A percentile compares a stretch with the other conserved stretches of the same genome.
Evolutionary conservation across 208 protist species (phyloP).

Genomic region (Trypanosoma boissoni): DNA sequence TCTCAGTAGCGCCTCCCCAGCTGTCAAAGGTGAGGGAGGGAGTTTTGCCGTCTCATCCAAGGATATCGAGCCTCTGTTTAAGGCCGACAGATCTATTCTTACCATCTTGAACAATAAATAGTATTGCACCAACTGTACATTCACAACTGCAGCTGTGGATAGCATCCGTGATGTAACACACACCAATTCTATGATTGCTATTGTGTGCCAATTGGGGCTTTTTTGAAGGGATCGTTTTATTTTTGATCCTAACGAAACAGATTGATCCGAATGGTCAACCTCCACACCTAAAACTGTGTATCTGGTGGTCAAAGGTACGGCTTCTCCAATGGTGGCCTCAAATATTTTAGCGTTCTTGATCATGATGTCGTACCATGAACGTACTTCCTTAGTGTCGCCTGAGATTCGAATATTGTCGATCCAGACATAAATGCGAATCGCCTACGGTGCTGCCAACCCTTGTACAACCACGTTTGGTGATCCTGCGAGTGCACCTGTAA

Average conservation of each 20-base stretch:
- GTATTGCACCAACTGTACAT: neutral
- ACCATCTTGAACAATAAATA: conserved; percentile 1
- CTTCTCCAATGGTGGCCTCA: neutral
- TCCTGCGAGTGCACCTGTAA: conserved; percentile 20
- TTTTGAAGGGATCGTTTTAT: neutral
- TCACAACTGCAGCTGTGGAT: neutral
- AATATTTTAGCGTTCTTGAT: neutral
- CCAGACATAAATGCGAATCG: conserved; percentile 19
- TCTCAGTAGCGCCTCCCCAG: neutral
- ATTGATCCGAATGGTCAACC: neutral
- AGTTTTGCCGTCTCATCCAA: neutral
- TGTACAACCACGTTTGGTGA: conserved; percentile 10
- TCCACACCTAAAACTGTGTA: neutral
- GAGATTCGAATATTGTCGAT: conserved; percentile 32
- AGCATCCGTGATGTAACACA: neutral
- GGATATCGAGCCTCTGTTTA: neutral
- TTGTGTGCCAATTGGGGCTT: neutral
- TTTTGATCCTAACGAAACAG: neutral
- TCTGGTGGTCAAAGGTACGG: neutral
- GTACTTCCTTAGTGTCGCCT: conserved; percentile 4
- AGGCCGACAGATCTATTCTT: too few relatives aligned
- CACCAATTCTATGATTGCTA: neutral
- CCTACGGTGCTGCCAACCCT: neutral
- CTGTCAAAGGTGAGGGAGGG: neutral
- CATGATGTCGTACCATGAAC: neutral